Conservation (phyloP, 768 basidiomycete species). For the Lactarius sp. region DNA sequence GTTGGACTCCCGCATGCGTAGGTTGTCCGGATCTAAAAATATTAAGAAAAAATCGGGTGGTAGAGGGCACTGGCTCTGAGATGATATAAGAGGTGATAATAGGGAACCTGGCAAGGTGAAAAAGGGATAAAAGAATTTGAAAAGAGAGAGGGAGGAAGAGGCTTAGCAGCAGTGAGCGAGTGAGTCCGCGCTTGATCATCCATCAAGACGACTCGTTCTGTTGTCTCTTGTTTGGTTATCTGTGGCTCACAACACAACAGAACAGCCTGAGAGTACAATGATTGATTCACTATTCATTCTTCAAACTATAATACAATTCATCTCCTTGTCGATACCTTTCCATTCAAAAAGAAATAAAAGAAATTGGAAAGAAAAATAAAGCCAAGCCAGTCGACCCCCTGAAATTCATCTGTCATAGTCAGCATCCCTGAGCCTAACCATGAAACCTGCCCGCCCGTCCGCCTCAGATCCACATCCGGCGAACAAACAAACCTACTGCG, state of each 20-base stretch:
- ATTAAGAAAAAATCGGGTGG: not conserved
- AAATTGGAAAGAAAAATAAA: not conserved
- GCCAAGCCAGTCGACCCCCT: not conserved
- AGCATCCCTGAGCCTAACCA: not conserved
- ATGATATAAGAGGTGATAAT: not conserved
- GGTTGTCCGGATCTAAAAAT: not conserved
- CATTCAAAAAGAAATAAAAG: not conserved
- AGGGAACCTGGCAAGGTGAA: not conserved
- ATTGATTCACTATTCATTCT: not conserved
- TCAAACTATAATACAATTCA: constrained; percentile 1
- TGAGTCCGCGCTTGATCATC: constrained; percentile 25
- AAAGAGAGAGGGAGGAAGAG: constrained; percentile 1
- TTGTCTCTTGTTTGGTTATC: constrained; percentile 18
- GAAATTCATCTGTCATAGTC: not conserved
- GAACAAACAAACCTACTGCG: not conserved
- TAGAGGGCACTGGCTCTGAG: not conserved
- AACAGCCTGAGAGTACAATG: not conserved
- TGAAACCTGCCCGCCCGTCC: not conserved
- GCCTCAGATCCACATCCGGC: not conserved
- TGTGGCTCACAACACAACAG: constrained; percentile 6
- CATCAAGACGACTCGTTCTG: constrained; percentile 14
- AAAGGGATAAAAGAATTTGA: not conserved
- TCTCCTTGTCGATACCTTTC: not conserved
- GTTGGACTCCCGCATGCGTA: constrained; percentile 86
- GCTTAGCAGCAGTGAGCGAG: constrained; percentile 4